phyloP scores from a whole-genome alignment of 2,329 filamentous ascomycete genomes.

The Pseudopyricularia javanii region DNA sequence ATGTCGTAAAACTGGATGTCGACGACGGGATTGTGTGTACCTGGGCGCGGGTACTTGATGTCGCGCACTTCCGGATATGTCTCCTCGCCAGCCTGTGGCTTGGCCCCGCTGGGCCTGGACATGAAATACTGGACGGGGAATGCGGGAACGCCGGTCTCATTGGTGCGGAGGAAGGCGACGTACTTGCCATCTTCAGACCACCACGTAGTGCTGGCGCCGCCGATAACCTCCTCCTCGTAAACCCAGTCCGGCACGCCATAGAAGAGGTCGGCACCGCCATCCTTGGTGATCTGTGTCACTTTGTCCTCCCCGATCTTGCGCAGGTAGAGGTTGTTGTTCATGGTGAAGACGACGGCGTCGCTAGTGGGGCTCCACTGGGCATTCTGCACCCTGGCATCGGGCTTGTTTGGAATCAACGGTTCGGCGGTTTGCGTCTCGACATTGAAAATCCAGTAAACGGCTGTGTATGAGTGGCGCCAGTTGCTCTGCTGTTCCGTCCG shows the following conservation, averaged over 20 bases:
- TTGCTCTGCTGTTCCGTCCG: slow-evolving; percentile 60
- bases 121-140: slow-evolving; percentile 92
- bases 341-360: slow-evolving; percentile 78
- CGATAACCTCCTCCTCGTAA: slow-evolving; percentile 76
- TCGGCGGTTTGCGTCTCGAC: slow-evolving; percentile 68
- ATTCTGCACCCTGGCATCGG: slow-evolving; percentile 60
- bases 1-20: slow-evolving; percentile 84
- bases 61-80: slow-evolving; percentile 79
- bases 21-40: slow-evolving; percentile 84
- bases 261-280: slow-evolving; percentile 81
- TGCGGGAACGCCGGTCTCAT: slow-evolving; percentile 83
- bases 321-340: slow-evolving; percentile 81
- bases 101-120: slow-evolving; percentile 66
- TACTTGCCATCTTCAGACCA: slow-evolving; percentile 87
- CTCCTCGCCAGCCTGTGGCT: slow-evolving; percentile 60
- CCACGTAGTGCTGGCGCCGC: slow-evolving; percentile 76
- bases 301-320: slow-evolving; percentile 46
- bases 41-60: slow-evolving; percentile 97
- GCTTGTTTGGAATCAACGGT: slow-evolving; percentile 60
- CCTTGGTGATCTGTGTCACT: slow-evolving; percentile 64
- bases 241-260: slow-evolving; percentile 98
- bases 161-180: slow-evolving; percentile 82
- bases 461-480: slow-evolving; percentile 84
- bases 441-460: slow-evolving; percentile 83
- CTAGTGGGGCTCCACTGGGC: slow-evolving; percentile 84